Evolutionary conservation across 768 basidiomycete genomes (phyloP), one percentile per base, ranked within the genome.

Genomic region (Panellus pusillus): DNA sequence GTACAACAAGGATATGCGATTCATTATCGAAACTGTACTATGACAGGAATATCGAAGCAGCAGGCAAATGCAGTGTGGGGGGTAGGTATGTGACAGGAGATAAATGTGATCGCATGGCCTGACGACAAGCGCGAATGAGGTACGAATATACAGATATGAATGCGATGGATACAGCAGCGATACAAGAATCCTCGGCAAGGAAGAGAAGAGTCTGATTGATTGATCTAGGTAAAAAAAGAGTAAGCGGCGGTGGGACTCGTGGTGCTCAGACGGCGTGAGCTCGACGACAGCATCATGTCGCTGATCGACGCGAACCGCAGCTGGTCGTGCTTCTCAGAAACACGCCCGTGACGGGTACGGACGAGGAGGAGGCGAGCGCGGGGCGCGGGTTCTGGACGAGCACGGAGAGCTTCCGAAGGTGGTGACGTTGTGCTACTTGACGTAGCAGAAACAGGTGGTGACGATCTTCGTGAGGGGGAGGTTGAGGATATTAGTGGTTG

Each of bases 171-270:
- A 56, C 19, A 49, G 32, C 32, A 35, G 53, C 45, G 31, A 24
- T 50, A 55, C 47, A 55, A 24, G 32, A 48, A 55, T 55, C 54
- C 54, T 47, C 54, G 49, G 3, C 2, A 24, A 24, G 24, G 24
- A 24, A 24, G 24, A 24, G 43, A 37, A 47, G 15, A 49, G 27
- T 24, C 24, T 3, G 24, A 24, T 24, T 24, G 24, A 28, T 32
- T 46, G 54, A 43, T 54, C 41, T 52, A 55, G 63, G 45, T 46
- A 64, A 63, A 67, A 45, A 48, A 38, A n/a, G n/a, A 48, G 43
- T 31, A 20, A 58, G 50, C 87, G 79, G 65, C 80, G 80, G 61
- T 82, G 74, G 11, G 85, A 73, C 55, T 89, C 87, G 12, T 77
- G 61, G 58, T 81, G 74, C 18, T 76, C 77, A 36, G 77, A 77